Evolutionary conservation across 768 basidiomycete genomes (phyloP).

Genomic region (Saitozyma podzolica): DNA sequence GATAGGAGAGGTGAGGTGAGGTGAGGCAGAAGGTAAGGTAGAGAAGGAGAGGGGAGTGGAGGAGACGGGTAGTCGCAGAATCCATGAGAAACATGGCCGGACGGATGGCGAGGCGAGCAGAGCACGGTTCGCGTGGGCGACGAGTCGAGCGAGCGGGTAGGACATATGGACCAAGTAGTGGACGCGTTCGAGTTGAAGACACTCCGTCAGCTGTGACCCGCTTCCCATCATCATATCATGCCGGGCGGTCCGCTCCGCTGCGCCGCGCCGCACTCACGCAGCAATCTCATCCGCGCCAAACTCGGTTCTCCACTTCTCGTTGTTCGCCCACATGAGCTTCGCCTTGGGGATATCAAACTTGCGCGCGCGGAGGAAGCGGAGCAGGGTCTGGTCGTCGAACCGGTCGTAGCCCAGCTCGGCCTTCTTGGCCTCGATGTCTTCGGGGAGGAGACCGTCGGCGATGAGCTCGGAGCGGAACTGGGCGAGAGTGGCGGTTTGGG

Average conservation of each 20-base stretch:
- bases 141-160: neutral
- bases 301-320: conserved; percentile 86
- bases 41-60: neutral
- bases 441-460: conserved; percentile 45
- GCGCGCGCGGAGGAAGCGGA: conserved; percentile 82
- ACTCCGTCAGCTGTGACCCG: neutral
- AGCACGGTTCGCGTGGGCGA: neutral
- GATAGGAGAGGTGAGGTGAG: neutral
- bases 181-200: neutral
- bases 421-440: conserved; percentile 23
- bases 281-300: conserved; percentile 59
- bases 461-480: conserved; percentile 68
- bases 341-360: conserved; percentile 83
- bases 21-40: neutral
- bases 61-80: no score
- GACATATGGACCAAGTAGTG: neutral
- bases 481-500: conserved; percentile 67
- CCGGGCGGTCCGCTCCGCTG: no score
- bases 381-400: conserved; percentile 52
- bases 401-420: conserved; percentile 46
- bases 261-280: conserved; percentile 35
- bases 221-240: neutral
- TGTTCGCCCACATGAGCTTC: conserved; percentile 76
- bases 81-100: no score
- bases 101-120: no score